Percentiles rank a stretch among this genome's conserved stretches.
Evolutionary conservation across 345 rosid species (phyloP).

Genomic region (Iberis pinnata): DNA sequence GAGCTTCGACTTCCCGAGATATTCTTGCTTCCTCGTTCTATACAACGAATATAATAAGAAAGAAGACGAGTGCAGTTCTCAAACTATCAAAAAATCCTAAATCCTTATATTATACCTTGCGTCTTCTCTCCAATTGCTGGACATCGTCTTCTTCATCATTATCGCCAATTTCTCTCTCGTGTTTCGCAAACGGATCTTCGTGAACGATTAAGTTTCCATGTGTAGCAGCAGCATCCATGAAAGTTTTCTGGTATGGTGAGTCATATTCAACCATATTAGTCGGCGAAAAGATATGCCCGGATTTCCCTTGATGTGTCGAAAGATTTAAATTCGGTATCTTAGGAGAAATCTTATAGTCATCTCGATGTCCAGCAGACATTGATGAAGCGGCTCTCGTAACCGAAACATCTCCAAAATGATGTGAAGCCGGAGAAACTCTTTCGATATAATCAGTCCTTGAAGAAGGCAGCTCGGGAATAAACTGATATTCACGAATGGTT

Average conservation of each 20-base stretch:
- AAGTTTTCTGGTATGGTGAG: slow-evolving; percentile 37
- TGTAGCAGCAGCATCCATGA: slow-evolving; percentile 32
- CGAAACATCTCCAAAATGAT: slow-evolving; percentile 36
- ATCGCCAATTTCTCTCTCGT: slow-evolving; percentile 45
- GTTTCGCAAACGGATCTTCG: slow-evolving; percentile 40
- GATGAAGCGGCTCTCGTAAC: slow-evolving; percentile 37
- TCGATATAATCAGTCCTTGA: slow-evolving; percentile 49
- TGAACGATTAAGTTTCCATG: slow-evolving; percentile 35
- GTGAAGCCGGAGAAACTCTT: slow-evolving; percentile 39
- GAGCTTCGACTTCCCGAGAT: slow-evolving; percentile 77
- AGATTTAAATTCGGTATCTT: slow-evolving; percentile 60
- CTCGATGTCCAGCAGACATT: slow-evolving; percentile 28
- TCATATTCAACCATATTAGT: slow-evolving; percentile 37
- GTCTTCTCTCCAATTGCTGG: slow-evolving; percentile 54
- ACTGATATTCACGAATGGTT: slow-evolving; percentile 75
- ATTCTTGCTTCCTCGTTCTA: slow-evolving; percentile 88
- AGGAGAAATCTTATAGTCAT: slow-evolving; percentile 44
- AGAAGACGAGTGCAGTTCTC: background rate
- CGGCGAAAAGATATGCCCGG: slow-evolving; percentile 41
- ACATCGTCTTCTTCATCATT: slow-evolving; percentile 52
- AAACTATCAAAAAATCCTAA: background rate
- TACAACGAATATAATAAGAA: slow-evolving; percentile 19
- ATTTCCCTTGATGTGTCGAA: slow-evolving; percentile 54
- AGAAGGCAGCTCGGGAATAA: slow-evolving; percentile 78
- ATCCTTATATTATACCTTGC: slow-evolving; percentile 43